Percentiles rank a stretch among this genome's conserved stretches.
These are phyloP conservation scores for Citropsis articulata DNA, from an alignment of 345 rosid genomes.

Conservation along the genomic window DNA sequence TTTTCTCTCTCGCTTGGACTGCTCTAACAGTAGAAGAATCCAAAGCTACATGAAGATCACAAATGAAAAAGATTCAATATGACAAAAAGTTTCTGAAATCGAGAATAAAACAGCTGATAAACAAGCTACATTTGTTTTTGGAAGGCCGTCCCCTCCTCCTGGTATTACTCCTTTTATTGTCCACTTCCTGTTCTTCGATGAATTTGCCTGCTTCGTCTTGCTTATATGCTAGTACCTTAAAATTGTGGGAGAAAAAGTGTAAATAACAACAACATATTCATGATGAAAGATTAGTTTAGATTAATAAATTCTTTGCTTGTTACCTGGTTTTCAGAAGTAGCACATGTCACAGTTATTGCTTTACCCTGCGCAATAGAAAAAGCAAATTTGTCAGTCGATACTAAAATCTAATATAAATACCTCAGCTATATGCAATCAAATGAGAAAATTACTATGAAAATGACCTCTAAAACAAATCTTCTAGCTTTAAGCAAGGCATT, in stretches of 20 bases:
- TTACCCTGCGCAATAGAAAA: conserved; percentile 30
- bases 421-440: conserved; percentile 3
- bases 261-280: conserved; percentile 14
- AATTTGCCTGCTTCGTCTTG: conserved; percentile 15
- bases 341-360: conserved; percentile 20
- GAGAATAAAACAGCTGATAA: neutral
- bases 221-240: conserved; percentile 32
- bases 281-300: conserved; percentile 9
- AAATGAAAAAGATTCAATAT: neutral
- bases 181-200: conserved; percentile 17
- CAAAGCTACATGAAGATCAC: conserved; percentile 29
- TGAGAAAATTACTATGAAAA: neutral
- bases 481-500: conserved; percentile 43
- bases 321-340: conserved; percentile 34
- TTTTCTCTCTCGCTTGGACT: conserved; percentile 26
- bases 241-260: conserved; percentile 20
- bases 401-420: neutral
- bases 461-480: conserved; percentile 33
- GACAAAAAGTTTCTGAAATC: neutral
- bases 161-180: conserved; percentile 26
- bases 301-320: neutral
- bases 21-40: conserved; percentile 19
- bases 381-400: conserved; percentile 10
- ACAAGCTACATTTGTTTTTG: conserved; percentile 34
- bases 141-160: conserved; percentile 31